Percentiles rank a stretch among this genome's conserved stretches.
phyloP scores from a whole-genome alignment of 495 filamentous ascomycete genomes.

The Coniosporium apollinis region DNA sequence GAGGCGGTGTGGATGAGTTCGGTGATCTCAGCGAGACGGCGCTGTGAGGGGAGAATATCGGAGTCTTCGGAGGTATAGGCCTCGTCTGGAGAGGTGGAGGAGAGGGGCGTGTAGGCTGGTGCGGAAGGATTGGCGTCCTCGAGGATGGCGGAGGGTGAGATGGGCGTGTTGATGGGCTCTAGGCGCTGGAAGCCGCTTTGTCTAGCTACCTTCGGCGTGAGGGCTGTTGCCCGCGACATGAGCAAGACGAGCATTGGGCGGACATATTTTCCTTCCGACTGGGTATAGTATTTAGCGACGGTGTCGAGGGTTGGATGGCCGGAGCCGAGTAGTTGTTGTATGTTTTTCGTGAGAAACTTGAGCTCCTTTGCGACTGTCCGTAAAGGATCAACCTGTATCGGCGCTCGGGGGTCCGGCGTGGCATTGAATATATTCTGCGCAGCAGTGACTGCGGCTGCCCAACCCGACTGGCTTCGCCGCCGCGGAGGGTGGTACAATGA shows the following conservation, averaged over 20 bases:
- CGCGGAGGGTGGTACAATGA: conserved; percentile 15
- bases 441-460: conserved; percentile 56
- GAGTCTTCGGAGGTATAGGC: conserved; percentile 36
- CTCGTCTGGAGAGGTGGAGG: conserved; percentile 31
- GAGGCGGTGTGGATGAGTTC: conserved; percentile 95
- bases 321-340: conserved; percentile 71
- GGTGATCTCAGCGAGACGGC: conserved; percentile 86
- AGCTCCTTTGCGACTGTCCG: conserved; percentile 79
- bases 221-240: conserved; percentile 82
- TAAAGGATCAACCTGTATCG: conserved; percentile 26
- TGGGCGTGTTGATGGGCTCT: conserved; percentile 47
- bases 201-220: conserved; percentile 47
- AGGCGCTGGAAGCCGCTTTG: conserved; percentile 9
- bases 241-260: conserved; percentile 85
- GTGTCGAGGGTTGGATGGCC: conserved; percentile 87
- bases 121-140: conserved; percentile 59
- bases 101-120: conserved; percentile 23
- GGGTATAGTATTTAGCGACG: conserved; percentile 96
- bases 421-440: conserved; percentile 67
- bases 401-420: conserved; percentile 31
- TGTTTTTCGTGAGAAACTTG: conserved; percentile 83
- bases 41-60: conserved; percentile 81
- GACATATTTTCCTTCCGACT: conserved; percentile 89
- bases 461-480: conserved; percentile 31
- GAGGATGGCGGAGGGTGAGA: conserved; percentile 60